phyloP scores from a whole-genome alignment of 2,329 filamentous ascomycete genomes.

The Fusarium paranaense region DNA sequence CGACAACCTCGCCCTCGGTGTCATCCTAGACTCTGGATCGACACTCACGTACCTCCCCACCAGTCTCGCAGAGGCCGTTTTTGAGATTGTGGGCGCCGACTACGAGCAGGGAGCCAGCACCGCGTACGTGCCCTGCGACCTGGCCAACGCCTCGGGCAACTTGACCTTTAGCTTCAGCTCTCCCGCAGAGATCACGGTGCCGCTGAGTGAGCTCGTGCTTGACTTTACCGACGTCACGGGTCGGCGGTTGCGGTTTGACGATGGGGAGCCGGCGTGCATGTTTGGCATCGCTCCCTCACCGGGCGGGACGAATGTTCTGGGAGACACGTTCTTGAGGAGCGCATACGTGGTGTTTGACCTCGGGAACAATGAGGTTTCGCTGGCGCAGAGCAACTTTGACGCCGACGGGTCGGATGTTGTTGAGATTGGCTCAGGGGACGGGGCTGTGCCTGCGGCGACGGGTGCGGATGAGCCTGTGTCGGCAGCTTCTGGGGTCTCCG shows the following conservation, averaged over 20 bases:
- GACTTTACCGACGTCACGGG: constrained; percentile 61
- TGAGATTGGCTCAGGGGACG: constrained; percentile 65
- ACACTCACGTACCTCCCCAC: constrained; percentile 76
- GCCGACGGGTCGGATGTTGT: constrained; percentile 58
- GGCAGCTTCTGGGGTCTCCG: constrained; percentile 59
- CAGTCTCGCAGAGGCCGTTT: constrained; percentile 64
- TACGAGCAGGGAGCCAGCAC: constrained; percentile 65
- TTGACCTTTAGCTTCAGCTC: constrained; percentile 66
- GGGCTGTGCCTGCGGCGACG: constrained; percentile 66
- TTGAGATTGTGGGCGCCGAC: constrained; percentile 67
- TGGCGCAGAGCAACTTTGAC: constrained; percentile 76
- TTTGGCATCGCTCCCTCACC: constrained; percentile 75
- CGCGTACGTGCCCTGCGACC: constrained; percentile 72
- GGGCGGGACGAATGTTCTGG: constrained; percentile 69
- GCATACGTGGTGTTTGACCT: constrained; percentile 83
- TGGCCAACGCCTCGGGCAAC: constrained; percentile 54
- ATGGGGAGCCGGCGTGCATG: constrained; percentile 69
- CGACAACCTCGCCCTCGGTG: constrained; percentile 66
- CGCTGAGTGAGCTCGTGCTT: constrained; percentile 70
- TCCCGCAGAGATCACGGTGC: constrained; percentile 63
- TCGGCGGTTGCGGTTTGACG: constrained; percentile 60
- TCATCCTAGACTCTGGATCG: constrained; percentile 78
- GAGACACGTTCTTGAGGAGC: constrained; percentile 80
- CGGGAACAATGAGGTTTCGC: constrained; percentile 75
- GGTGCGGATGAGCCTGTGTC: constrained; percentile 60